Conservation (phyloP, 1,284 basidiomycete species). For the Trichosporon faecale region DNA sequence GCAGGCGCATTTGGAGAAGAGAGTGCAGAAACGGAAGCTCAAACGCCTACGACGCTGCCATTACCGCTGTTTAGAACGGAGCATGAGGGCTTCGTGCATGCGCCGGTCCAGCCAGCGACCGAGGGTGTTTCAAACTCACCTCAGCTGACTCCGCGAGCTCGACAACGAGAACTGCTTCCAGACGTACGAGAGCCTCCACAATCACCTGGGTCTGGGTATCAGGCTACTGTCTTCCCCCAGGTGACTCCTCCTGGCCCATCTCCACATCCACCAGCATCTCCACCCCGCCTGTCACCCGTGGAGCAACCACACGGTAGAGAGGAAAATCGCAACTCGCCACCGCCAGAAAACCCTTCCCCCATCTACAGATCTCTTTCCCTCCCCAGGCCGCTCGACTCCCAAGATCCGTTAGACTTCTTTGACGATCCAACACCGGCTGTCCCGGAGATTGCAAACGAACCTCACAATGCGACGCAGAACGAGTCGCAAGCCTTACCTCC, state of each 20-base stretch:
- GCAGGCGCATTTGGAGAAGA: not conserved
- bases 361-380: not conserved
- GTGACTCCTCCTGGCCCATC: not conserved
- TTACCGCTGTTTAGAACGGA: not conserved
- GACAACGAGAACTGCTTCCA: not conserved
- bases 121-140: not conserved
- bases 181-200: not conserved
- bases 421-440: not conserved
- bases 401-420: slow-evolving; percentile 1
- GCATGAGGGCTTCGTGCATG: not conserved
- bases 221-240: not conserved
- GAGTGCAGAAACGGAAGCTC: not conserved
- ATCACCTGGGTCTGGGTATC: not conserved
- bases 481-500: not conserved
- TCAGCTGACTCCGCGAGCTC: slow-evolving; percentile 2
- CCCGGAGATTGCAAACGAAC: not conserved
- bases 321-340: not conserved
- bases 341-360: not conserved
- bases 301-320: not conserved
- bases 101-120: not conserved
- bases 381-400: not conserved
- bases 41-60: not conserved
- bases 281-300: not conserved
- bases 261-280: not conserved
- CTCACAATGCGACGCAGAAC: not conserved